Conservation (phyloP, 495 filamentous ascomycete genomes). For the Penicillium argentinense region DNA sequence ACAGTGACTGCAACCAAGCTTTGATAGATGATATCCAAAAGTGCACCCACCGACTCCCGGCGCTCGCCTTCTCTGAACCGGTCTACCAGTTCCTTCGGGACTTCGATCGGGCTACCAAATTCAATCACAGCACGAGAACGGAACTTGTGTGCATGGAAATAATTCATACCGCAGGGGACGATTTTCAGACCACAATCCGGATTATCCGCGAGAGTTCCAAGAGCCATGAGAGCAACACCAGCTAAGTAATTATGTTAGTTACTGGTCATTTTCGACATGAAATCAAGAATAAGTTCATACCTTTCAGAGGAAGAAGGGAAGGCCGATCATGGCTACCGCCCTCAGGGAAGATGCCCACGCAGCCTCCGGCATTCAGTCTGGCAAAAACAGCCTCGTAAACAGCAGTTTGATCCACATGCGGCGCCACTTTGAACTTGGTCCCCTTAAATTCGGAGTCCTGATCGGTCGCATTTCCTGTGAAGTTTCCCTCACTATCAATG, state of each 20-base stretch:
- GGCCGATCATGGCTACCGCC: constrained; percentile 96
- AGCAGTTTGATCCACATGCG: constrained; percentile 89
- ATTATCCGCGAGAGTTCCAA: constrained; percentile 85
- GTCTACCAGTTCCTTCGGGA: constrained; percentile 78
- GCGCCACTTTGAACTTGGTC: constrained; percentile 80
- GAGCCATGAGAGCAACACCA: constrained; percentile 96
- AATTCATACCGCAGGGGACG: constrained; percentile 99
- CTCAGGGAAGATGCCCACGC: constrained; percentile 96
- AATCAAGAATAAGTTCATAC: constrained; percentile 32
- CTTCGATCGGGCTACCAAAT: constrained; percentile 85
- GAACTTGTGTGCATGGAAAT: constrained; percentile 99
- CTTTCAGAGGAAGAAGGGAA: constrained; percentile 89
- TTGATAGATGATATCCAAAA: constrained; percentile 85
- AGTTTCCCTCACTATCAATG: constrained; percentile 56
- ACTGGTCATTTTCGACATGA: neutral
- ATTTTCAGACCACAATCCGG: constrained; percentile 93
- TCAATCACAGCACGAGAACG: constrained; percentile 94
- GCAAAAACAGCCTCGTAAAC: constrained; percentile 94
- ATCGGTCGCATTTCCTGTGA: constrained; percentile 50
- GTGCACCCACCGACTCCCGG: constrained; percentile 75
- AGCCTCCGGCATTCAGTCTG: constrained; percentile 76
- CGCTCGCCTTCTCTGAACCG: constrained; percentile 80
- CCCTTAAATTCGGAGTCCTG: constrained; percentile 61
- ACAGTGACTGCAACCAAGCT: constrained; percentile 87
- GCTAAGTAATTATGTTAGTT: constrained; percentile 45